Percentiles rank a stretch among this genome's conserved stretches.
These are phyloP conservation scores for Clathrospora elynae DNA, from an alignment of 2,329 filamentous ascomycete genomes.

Conservation along the genomic window DNA sequence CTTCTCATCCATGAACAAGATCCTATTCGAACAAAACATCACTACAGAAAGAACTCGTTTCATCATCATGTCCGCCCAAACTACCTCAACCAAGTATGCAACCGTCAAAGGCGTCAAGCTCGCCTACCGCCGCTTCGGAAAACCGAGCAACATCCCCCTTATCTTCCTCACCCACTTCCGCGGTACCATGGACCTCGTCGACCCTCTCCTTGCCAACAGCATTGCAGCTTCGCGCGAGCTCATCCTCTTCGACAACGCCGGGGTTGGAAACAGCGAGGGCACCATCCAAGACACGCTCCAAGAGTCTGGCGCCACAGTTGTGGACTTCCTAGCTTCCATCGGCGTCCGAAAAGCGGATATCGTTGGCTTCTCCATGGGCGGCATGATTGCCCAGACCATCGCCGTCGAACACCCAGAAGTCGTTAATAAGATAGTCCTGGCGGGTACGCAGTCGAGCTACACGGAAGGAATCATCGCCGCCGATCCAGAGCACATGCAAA, in stretches of 20 bases:
- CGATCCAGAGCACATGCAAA: no score
- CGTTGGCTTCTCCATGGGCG: slow-evolving; percentile 59
- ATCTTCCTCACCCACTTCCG: slow-evolving; percentile 31
- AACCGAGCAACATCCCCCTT: slow-evolving; percentile 15
- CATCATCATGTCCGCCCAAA: slow-evolving; percentile 8
- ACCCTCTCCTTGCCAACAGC: slow-evolving; percentile 50
- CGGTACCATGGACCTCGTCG: slow-evolving; percentile 31
- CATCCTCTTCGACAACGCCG: slow-evolving; percentile 56
- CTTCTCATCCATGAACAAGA: no score
- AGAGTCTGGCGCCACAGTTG: slow-evolving; percentile 41
- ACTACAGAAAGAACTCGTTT: no score
- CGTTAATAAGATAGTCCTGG: slow-evolving; percentile 52
- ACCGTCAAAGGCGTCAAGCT: slow-evolving; percentile 17
- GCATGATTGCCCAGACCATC: slow-evolving; percentile 54
- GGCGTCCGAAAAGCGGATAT: slow-evolving; percentile 51
- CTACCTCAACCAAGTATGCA: slow-evolving; percentile 13
- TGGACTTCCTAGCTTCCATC: slow-evolving; percentile 36
- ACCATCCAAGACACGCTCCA: slow-evolving; percentile 49
- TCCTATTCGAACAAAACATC: no score
- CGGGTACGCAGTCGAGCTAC: slow-evolving; percentile 51
- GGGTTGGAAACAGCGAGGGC: slow-evolving; percentile 55
- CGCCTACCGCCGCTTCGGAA: slow-evolving; percentile 29
- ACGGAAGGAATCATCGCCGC: slow-evolving; percentile 22
- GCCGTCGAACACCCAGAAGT: slow-evolving; percentile 47
- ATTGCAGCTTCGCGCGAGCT: slow-evolving; percentile 52